Conservation (phyloP, 2,329 filamentous ascomycete species). For the Colletotrichum camelliae region DNA sequence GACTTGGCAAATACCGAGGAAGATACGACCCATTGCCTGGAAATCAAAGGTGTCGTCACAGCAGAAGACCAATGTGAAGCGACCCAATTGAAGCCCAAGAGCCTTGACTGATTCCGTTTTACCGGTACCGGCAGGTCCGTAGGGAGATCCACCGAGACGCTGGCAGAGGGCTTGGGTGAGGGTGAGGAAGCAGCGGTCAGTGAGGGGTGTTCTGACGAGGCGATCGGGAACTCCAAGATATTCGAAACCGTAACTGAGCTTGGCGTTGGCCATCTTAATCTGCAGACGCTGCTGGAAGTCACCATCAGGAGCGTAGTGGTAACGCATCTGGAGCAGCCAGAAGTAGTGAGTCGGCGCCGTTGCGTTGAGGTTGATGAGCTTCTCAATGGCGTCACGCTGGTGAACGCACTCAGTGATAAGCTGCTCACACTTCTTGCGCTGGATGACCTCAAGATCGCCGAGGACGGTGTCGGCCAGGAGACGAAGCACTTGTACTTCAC, state of each 20-base stretch:
- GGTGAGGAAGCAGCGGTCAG: slow-evolving; percentile 97
- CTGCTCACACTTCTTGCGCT: slow-evolving; percentile 96
- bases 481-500: slow-evolving; percentile 83
- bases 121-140: slow-evolving; percentile 95
- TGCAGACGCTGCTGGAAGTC: slow-evolving; percentile 82
- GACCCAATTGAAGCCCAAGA: slow-evolving; percentile 91
- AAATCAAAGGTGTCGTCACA: slow-evolving; percentile 99
- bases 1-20: slow-evolving; percentile 98
- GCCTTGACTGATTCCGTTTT: slow-evolving; percentile 99
- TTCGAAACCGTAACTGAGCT: slow-evolving; percentile 95
- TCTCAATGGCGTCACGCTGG: slow-evolving; percentile 91
- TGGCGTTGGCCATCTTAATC: slow-evolving; percentile 97
- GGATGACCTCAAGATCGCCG: slow-evolving; percentile 84
- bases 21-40: slow-evolving; percentile 99
- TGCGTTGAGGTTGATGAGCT: slow-evolving; percentile 78
- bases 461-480: slow-evolving; percentile 89
- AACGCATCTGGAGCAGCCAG: slow-evolving; percentile 97
- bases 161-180: slow-evolving; percentile 96
- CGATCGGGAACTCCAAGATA: slow-evolving; percentile 96
- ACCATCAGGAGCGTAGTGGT: slow-evolving; percentile 84
- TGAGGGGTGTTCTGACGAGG: slow-evolving; percentile 94
- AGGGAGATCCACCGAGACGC: slow-evolving; percentile 93
- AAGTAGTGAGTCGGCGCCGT: slow-evolving; percentile 80
- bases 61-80: slow-evolving; percentile 98
- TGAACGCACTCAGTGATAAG: slow-evolving; percentile 99